Evolutionary conservation across 768 basidiomycete genomes (phyloP).

Genomic region (Gelatoporia subvermispora): DNA sequence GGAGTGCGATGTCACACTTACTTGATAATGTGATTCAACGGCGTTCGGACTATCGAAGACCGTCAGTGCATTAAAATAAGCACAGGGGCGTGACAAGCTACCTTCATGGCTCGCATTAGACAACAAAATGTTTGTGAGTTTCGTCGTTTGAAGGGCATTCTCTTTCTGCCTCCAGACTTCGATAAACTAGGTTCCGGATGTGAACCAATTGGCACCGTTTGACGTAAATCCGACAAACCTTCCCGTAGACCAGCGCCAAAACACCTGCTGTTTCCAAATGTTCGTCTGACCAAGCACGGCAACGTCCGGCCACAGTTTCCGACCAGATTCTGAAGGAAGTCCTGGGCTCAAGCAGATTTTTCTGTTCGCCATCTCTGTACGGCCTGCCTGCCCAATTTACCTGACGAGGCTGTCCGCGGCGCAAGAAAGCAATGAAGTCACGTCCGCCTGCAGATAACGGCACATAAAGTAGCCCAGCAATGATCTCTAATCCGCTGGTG

Average conservation of each 20-base stretch:
- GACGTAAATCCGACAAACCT: conserved; percentile 34
- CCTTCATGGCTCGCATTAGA: conserved; percentile 85
- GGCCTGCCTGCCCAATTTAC: conserved; percentile 81
- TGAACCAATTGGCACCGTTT: background rate
- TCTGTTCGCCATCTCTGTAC: conserved; percentile 35
- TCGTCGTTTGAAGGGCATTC: conserved; percentile 62
- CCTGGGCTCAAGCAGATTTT: conserved; percentile 60
- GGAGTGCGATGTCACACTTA: conserved; percentile 22
- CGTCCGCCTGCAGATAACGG: conserved; percentile 68
- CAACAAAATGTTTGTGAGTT: conserved; percentile 67
- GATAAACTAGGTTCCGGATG: conserved; percentile 53
- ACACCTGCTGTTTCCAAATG: conserved; percentile 80
- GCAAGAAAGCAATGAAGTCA: conserved; percentile 78
- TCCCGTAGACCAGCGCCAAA: conserved; percentile 72
- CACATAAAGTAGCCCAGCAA: conserved; percentile 72
- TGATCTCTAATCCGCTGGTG: conserved; percentile 52
- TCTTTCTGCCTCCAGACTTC: conserved; percentile 86
- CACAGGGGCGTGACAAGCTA: conserved; percentile 14
- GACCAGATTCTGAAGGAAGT: conserved; percentile 78
- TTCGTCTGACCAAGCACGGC: conserved; percentile 74
- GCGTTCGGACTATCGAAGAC: conserved; percentile 54
- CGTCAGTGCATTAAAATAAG: background rate
- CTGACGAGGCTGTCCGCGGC: conserved; percentile 68
- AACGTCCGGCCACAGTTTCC: conserved; percentile 64
- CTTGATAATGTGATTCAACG: conserved; percentile 83